A percentile compares a stretch with the other conserved stretches of the same genome.
Conservation (phyloP, 208 protist species). For the Crithidia acanthocephali region DNA sequence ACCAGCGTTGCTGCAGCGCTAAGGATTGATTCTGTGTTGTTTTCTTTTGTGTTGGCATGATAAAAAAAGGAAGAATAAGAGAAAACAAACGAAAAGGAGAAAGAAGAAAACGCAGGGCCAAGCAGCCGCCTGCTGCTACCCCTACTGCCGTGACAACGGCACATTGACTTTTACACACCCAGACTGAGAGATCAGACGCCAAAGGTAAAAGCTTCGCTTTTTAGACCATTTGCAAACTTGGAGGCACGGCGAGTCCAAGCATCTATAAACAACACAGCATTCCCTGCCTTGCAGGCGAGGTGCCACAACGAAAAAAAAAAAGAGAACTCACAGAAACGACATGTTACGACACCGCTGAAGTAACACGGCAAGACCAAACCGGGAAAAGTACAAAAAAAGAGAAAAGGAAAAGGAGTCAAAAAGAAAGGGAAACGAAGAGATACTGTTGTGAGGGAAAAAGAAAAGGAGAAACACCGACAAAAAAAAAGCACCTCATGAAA, state of each 20-base stretch:
- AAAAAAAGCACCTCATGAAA: no score
- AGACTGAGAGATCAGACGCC: background rate
- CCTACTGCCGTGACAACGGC: background rate
- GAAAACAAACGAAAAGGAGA: conserved; percentile 3
- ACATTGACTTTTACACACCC: background rate
- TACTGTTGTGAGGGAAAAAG: no score
- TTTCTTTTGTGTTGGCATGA: conserved; percentile 3
- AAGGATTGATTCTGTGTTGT: background rate
- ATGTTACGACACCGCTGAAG: background rate
- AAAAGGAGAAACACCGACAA: no score
- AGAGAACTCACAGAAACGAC: background rate
- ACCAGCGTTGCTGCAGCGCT: no score
- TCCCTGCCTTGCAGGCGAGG: background rate
- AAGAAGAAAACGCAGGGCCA: background rate
- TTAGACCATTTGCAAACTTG: background rate
- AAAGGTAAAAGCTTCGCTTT: background rate
- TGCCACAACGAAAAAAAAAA: background rate
- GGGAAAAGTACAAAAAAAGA: no score
- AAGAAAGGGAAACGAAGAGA: background rate
- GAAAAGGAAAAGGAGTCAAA: background rate
- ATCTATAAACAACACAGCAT: background rate
- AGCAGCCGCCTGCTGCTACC: conserved; percentile 8
- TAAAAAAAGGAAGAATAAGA: conserved; percentile 7
- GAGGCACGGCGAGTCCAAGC: background rate
- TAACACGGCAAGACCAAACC: background rate